A percentile compares a stretch with the other conserved stretches of the same genome.
These are phyloP conservation scores for Agaricus sinodeliciosus DNA, from an alignment of 768 basidiomycete species.

Conservation along the genomic window DNA sequence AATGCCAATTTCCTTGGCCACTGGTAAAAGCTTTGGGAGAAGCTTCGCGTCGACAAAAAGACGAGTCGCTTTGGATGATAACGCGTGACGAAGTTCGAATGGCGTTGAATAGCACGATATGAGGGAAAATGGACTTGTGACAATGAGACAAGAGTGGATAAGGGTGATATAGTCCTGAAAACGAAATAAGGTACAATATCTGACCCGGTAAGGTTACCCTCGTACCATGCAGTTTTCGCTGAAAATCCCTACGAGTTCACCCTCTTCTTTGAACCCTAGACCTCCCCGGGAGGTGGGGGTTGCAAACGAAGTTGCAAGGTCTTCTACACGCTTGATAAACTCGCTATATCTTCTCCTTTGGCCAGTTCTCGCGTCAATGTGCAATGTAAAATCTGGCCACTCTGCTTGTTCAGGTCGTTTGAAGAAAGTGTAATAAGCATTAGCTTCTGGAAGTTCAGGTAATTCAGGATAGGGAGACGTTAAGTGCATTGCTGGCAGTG, in stretches of 20 bases:
- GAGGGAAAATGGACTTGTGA: constrained; percentile 24
- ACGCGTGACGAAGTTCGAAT: constrained; percentile 28
- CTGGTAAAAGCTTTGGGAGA: constrained; percentile 20
- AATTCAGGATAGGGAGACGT: constrained; percentile 47
- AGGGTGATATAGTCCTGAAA: constrained; percentile 27
- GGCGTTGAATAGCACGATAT: constrained; percentile 29
- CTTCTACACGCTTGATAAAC: constrained; percentile 41
- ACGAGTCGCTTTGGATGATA: constrained; percentile 23
- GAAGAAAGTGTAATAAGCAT: constrained; percentile 49
- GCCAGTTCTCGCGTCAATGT: constrained; percentile 50
- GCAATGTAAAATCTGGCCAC: constrained; percentile 48
- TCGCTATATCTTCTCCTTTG: constrained; percentile 37
- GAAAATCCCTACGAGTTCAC: constrained; percentile 62
- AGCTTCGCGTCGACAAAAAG: constrained; percentile 27
- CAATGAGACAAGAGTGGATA: constrained; percentile 21
- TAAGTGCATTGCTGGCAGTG: constrained; percentile 35
- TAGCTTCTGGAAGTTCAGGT: constrained; percentile 38
- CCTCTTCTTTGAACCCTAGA: constrained; percentile 42
- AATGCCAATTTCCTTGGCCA: constrained; percentile 26
- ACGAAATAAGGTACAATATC: not conserved
- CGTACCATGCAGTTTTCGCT: constrained; percentile 59
- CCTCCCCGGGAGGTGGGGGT: constrained; percentile 42
- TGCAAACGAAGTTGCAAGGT: constrained; percentile 52
- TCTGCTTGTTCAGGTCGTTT: constrained; percentile 43
- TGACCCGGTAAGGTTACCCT: constrained; percentile 12